phyloP scores from a whole-genome alignment of 2,329 filamentous ascomycete species.

The Exophiala bonariae region DNA sequence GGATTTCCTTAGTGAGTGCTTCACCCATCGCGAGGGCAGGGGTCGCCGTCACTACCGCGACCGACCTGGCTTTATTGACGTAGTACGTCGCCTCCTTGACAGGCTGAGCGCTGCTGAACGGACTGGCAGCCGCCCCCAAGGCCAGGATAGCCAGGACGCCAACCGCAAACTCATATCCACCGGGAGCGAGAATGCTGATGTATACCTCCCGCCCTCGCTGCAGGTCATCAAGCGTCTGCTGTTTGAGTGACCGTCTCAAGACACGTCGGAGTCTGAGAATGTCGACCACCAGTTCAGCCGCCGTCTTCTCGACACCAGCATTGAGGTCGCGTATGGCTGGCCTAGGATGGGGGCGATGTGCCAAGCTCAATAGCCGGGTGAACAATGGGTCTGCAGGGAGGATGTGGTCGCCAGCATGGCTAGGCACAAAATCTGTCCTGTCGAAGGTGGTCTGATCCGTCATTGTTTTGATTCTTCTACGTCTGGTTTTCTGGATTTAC shows the following conservation, averaged over 20 bases:
- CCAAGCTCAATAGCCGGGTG: slow-evolving; percentile 34
- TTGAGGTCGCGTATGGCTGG: slow-evolving; percentile 36
- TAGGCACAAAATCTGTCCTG: slow-evolving; percentile 31
- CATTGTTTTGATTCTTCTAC: too few species aligned
- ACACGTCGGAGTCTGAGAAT: slow-evolving; percentile 31
- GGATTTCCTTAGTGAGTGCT: slow-evolving; percentile 22
- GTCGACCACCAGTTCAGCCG: slow-evolving; percentile 36
- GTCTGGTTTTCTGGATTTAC: too few species aligned
- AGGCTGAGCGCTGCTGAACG: slow-evolving; percentile 33
- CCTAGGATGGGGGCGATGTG: slow-evolving; percentile 28
- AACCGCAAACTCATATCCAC: slow-evolving; percentile 40
- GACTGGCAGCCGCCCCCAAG: slow-evolving; percentile 36
- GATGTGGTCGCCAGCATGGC: slow-evolving; percentile 31
- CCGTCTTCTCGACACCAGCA: slow-evolving; percentile 33
- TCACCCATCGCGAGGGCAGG: slow-evolving; percentile 21
- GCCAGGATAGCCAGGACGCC: slow-evolving; percentile 36
- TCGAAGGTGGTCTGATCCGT: slow-evolving; percentile 18
- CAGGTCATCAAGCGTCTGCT: slow-evolving; percentile 25
- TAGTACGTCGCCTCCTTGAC: slow-evolving; percentile 36
- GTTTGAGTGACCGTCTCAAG: slow-evolving; percentile 22
- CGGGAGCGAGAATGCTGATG: slow-evolving; percentile 35
- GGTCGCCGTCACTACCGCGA: slow-evolving; percentile 25
- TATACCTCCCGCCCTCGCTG: slow-evolving; percentile 33
- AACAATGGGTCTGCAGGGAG: slow-evolving; percentile 36
- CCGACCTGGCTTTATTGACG: slow-evolving; percentile 28